Base-by-base conservation (phyloP, 495 filamentous ascomycete species). In the Hyaloscypha hepaticicola region DNA sequence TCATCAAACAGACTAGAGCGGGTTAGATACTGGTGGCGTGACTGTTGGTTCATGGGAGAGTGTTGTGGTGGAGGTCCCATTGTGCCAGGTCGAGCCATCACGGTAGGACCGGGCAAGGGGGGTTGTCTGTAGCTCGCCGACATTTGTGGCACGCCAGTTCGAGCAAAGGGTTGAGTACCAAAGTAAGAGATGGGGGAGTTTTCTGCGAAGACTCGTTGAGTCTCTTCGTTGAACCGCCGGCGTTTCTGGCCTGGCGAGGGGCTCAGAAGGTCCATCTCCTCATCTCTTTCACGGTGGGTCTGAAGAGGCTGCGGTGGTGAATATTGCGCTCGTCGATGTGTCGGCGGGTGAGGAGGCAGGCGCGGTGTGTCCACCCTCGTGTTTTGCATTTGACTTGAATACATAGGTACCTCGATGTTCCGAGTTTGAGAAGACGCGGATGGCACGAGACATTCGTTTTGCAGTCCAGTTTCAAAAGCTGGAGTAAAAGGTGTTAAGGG, bases 191-290 rank as follows among this genome's bases (percentile, higher is more conserved):
- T 52, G 16, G 68, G 63, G 12, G 69, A 71, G 16, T 66, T 56
- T 8, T 48, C 33, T 59, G 60, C 27, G 63, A 75, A 73, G 61
- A 70, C 63, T 52, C 66, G 60, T 48, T 69, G 64, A 49, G 26
- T 68, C 0, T 70, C 69, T n/a, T 73, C 63, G 48, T 81, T 77
- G 48, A 82, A 79, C 5, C 85, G 81, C 19, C 86, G 82, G 53
- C 86, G 81, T 72, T 89, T 90, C 5, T 75, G 66, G 29, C 85
- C 86, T 6, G 82, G 78, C 5, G 82, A 80, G 55, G 78, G 74
- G 14, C 77, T 78, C 64, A 76, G 69, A n/a, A 70, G 61, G 9
- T 73, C 65, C 72, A 81, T 76, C 61, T 82, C 77, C 68, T 81
- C 75, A 66, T 78, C 67, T 55, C 72, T 67, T 48, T 76, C 70